Base-by-base conservation (phyloP, 306 rosid genomes). In the Oxytropis ochrocephala region DNA sequence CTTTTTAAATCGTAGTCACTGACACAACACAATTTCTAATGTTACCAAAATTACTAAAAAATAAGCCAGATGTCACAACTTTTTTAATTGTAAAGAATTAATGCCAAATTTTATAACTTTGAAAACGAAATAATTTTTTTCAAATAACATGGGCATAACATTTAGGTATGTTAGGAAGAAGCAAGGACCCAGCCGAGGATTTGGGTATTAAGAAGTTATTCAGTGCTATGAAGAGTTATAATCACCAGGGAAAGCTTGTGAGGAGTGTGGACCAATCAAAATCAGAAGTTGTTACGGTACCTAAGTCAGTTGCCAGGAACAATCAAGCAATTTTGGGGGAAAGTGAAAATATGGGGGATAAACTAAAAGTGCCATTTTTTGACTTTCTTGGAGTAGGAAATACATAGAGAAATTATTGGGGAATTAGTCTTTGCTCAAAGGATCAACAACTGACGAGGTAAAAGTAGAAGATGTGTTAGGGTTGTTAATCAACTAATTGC, bases 331-430 rank as follows among this genome's bases (percentile, higher is more conserved):
- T 83, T 65, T 81, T 68, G 54, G 75, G 75, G 58, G 72, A 80
- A 69, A 83, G 30, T 68, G 80, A 44, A 55, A 79, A 65, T 12
- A 13, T 58, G 19, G 73, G 51, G n/a, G 69, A 39, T 29, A 48
- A 66, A 16, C 64, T 59, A 21, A 36, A 64, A 29, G 48, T 77
- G 79, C 17, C 72, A 57, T 92, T 85, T 83, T 81, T 92, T 78
- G 97, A 92, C 78, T 92, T 92, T 67, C 97, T 92, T 71, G 97
- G 96, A 61, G 89, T 92, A 0, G 96, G 96, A 78, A 83, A 82
- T 57, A 8, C 68, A 41, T 92, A 76, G 69, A n/a, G 7, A 11
- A 64, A 13, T 44, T 59, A 43, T 47, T 39, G 68, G 12, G 11
- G 9, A 13, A 58, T 41, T 58, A 29, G 12, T 29, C 48, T 39